phyloP scores from a whole-genome alignment of 2,329 filamentous ascomycete genomes.

The Sporothrix curviconia region DNA sequence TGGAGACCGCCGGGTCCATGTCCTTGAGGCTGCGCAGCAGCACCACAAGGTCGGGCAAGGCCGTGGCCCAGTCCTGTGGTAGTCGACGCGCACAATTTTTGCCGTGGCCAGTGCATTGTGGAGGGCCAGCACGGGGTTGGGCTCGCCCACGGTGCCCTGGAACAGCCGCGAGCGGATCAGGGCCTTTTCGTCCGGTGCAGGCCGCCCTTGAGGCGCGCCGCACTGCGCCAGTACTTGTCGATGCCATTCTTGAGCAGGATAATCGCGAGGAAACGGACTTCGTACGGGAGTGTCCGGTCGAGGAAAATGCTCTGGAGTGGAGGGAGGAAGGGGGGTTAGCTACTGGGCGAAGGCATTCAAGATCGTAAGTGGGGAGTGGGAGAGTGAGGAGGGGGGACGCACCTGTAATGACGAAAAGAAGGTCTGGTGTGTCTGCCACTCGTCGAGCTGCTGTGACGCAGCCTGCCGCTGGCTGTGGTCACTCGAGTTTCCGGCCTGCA shows the following conservation, averaged over 20 bases:
- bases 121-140: slow-evolving; percentile 66
- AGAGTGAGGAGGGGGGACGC: slow-evolving; percentile 17
- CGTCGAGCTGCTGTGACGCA: slow-evolving; percentile 61
- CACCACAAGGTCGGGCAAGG: slow-evolving; percentile 53
- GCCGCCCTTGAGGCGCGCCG: slow-evolving; percentile 53
- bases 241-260: slow-evolving; percentile 97
- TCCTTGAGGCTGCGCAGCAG: slow-evolving; percentile 55
- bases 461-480: slow-evolving; percentile 59
- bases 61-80: slow-evolving; percentile 72
- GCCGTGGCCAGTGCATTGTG: slow-evolving; percentile 85
- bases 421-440: slow-evolving; percentile 61
- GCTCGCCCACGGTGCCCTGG: slow-evolving; percentile 69
- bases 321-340: not conserved
- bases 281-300: slow-evolving; percentile 66
- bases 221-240: slow-evolving; percentile 81
- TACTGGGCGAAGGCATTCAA: too few species aligned
- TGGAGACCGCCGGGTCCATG: slow-evolving; percentile 60
- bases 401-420: slow-evolving; percentile 67
- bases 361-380: too few species aligned
- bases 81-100: slow-evolving; percentile 86
- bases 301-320: slow-evolving; percentile 64
- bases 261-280: slow-evolving; percentile 81
- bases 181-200: slow-evolving; percentile 67
- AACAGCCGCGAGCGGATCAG: slow-evolving; percentile 69
- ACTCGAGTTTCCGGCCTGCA: slow-evolving; percentile 57